Conservation (phyloP, 768 basidiomycete genomes). For the Mycena metata region DNA sequence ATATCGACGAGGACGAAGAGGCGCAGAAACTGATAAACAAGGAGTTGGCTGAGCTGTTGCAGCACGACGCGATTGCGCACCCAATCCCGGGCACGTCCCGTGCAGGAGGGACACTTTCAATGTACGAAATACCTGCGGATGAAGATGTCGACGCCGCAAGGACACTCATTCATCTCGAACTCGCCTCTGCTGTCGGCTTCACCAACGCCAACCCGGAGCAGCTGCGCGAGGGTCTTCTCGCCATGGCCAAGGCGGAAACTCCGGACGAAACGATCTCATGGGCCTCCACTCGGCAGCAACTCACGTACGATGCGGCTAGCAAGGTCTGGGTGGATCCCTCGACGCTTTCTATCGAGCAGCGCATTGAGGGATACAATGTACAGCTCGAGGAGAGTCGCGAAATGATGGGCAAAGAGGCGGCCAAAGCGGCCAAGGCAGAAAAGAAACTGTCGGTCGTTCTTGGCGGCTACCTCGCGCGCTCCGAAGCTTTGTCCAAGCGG, state of each 20-base stretch:
- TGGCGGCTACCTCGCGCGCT: slow-evolving; percentile 92
- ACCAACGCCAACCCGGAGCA: slow-evolving; percentile 86
- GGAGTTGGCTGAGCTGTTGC: slow-evolving; percentile 84
- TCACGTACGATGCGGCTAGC: slow-evolving; percentile 71
- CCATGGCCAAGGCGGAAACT: slow-evolving; percentile 72
- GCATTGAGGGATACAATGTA: slow-evolving; percentile 72
- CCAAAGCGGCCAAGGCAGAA: slow-evolving; percentile 86
- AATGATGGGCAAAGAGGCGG: slow-evolving; percentile 83
- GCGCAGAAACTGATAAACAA: slow-evolving; percentile 77
- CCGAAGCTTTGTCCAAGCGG: slow-evolving; percentile 73
- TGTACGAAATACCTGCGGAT: slow-evolving; percentile 83
- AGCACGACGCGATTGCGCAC: slow-evolving; percentile 89
- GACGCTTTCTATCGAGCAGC: slow-evolving; percentile 68
- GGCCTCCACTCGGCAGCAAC: slow-evolving; percentile 73
- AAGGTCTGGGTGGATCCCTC: slow-evolving; percentile 77
- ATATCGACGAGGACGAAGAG: slow-evolving; percentile 61
- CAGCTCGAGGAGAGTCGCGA: slow-evolving; percentile 75
- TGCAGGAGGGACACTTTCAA: slow-evolving; percentile 78
- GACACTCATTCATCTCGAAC: slow-evolving; percentile 79
- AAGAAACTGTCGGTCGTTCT: slow-evolving; percentile 90
- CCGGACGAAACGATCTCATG: slow-evolving; percentile 76
- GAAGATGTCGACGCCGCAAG: slow-evolving; percentile 79
- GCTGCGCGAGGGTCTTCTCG: slow-evolving; percentile 80
- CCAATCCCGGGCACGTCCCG: slow-evolving; percentile 90
- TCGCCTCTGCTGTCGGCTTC: slow-evolving; percentile 85